Evolutionary conservation across 495 filamentous ascomycete genomes (phyloP).

Genomic region (Haplographium delicatum): DNA sequence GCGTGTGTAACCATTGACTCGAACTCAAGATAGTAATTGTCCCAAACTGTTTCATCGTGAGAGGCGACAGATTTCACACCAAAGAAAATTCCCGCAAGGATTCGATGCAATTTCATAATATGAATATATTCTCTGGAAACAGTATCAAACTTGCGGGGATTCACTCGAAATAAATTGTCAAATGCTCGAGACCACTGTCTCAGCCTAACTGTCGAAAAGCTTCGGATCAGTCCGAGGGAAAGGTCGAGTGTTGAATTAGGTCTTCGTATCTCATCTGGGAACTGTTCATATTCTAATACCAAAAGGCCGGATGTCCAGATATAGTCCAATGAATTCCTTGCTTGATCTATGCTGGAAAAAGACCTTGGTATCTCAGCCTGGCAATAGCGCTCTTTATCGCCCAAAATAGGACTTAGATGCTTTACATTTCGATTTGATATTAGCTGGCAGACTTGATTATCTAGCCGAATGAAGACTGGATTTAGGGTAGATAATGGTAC

Average conservation of each 20-base stretch:
- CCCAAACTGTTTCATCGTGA: slow-evolving; percentile 6
- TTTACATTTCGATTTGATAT: too few relatives aligned
- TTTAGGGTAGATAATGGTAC: too few relatives aligned
- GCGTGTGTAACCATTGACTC: too few relatives aligned
- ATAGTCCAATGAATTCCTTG: background rate
- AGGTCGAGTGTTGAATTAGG: too few relatives aligned
- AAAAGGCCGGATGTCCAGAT: background rate
- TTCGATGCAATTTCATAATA: background rate
- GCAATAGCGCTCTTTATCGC: background rate
- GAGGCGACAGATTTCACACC: background rate
- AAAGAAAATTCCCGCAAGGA: background rate
- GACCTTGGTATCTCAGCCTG: background rate
- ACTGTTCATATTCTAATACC: background rate
- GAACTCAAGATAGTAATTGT: background rate
- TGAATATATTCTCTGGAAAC: background rate
- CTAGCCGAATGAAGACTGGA: too few relatives aligned
- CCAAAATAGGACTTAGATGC: background rate
- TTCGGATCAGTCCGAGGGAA: background rate
- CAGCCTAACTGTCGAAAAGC: background rate
- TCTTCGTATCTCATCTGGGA: background rate
- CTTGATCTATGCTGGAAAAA: background rate
- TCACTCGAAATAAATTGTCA: background rate
- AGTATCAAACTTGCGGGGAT: background rate
- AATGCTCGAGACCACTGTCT: background rate
- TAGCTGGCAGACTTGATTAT: too few relatives aligned